These are phyloP conservation scores for Hortiboletus rubellus DNA, from an alignment of 1,284 basidiomycete genomes.

Conservation along the genomic window DNA sequence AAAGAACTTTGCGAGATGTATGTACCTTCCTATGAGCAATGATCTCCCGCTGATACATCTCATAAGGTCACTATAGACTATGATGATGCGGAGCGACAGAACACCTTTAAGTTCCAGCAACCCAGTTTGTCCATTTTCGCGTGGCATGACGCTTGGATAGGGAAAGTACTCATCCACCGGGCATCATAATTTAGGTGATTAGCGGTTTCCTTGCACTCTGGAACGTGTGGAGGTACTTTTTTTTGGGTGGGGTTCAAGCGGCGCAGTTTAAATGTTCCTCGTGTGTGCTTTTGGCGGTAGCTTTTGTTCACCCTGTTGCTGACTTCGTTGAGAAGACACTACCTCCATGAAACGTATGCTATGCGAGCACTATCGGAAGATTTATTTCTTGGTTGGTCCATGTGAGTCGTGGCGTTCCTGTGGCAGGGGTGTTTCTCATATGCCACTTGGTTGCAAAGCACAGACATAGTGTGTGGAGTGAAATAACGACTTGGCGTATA, in stretches of 20 bases:
- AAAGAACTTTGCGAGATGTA: constrained; percentile 72
- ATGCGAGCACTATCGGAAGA: constrained; percentile 9
- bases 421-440: not conserved
- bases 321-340: not conserved
- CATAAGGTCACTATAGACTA: constrained; percentile 74
- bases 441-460: not conserved
- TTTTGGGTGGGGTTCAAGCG: constrained; percentile 24
- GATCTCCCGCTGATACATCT: constrained; percentile 6
- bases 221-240: constrained; percentile 43
- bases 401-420: not conserved
- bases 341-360: not conserved
- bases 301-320: not conserved
- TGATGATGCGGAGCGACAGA: constrained; percentile 79
- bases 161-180: constrained; percentile 6
- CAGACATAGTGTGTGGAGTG: not conserved
- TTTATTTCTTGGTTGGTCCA: not conserved
- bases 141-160: constrained; percentile 36
- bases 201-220: constrained; percentile 44
- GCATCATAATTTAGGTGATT: constrained; percentile 58
- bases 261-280: constrained; percentile 10
- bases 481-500: not conserved
- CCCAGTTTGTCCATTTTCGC: not conserved
- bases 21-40: constrained; percentile 25
- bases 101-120: constrained; percentile 52
- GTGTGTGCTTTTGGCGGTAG: constrained; percentile 14